Evolutionary conservation across 176 grass and related monocot species (phyloP), one percentile per base, ranked within the genome.

Genomic region (Bromus sterilis): DNA sequence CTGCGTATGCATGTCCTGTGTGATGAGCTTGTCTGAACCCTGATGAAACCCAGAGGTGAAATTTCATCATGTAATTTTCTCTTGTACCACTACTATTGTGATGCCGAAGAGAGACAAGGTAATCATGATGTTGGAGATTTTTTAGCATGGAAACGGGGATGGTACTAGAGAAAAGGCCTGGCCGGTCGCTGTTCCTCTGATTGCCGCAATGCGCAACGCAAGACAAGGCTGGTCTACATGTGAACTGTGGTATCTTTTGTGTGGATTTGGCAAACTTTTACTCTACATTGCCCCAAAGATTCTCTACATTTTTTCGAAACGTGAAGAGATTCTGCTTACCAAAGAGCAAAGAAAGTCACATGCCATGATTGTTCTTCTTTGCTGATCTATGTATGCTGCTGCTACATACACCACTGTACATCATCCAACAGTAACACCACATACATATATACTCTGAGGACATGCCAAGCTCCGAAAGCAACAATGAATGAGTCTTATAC

Each of bases 151-250:
- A 57, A 77, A 57, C 11, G 4, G 48, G 48, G 74, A 35, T 16
- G 70, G 82, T 60, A 80, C 87, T 77, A 26, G 13, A 26, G 36
- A 74, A 89, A 57, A 44, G 64, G 64, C 41, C 63, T 85, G 78
- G 8, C 65, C 6, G 0, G 44, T 57, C 66, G 64, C 83, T 81
- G 36, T 78, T 89, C 73, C 72, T 77, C 53, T 8, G 31, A 15
- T 81, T 28, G n/a, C n/a, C n/a, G 36, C 63, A 26, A 77, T 55
- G 31, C 8, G 78, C 78, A 69, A 85, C 55, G 7, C 87, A 89
- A 82, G 83, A 89, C 87, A 86, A 89, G 42, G 28, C 15, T 82
- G 56, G 46, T 73, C 29, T 72, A n/a, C 83, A 57, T 44, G 64
- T 65, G 72, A 44, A 56, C 63, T 82, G 78, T 82, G 63, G 13